Percentiles rank a stretch among this genome's conserved stretches.
These are phyloP conservation scores for Chrysochromulina parva DNA, from an alignment of 78 protist genomes.

Conservation along the genomic window DNA sequence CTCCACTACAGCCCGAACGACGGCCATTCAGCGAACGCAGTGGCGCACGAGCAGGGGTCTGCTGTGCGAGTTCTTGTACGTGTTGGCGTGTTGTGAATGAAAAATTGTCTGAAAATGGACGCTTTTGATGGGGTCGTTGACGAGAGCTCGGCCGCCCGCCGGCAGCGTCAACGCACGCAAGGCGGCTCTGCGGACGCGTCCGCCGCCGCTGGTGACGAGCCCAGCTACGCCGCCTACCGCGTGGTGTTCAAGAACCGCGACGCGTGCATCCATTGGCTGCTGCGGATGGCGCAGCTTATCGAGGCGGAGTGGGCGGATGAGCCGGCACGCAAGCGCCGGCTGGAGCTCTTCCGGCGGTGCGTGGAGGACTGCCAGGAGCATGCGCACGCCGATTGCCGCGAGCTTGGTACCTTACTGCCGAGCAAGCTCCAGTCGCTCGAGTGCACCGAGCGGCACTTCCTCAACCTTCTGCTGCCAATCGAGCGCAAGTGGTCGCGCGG, in stretches of 20 bases:
- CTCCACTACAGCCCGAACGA: too few relatives aligned
- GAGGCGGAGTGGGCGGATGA: neutral
- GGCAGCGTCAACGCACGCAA: too few relatives aligned
- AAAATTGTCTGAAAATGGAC: too few relatives aligned
- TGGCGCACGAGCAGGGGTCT: too few relatives aligned
- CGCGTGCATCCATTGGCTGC: constrained; percentile 1
- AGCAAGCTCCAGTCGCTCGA: neutral
- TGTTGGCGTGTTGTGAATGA: too few relatives aligned
- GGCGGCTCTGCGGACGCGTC: too few relatives aligned
- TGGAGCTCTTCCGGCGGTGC: neutral
- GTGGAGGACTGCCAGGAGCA: neutral
- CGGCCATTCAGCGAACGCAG: too few relatives aligned
- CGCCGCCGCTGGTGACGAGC: too few relatives aligned
- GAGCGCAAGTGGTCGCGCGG: neutral
- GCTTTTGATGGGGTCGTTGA: too few relatives aligned
- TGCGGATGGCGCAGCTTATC: neutral
- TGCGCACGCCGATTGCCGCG: constrained; percentile 16
- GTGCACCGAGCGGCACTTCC: neutral
- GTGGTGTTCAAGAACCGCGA: constrained; percentile 2
- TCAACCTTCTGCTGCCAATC: constrained; percentile 19
- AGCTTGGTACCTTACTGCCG: neutral
- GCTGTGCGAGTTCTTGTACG: too few relatives aligned
- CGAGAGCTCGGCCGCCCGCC: too few relatives aligned
- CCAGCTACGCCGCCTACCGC: too few relatives aligned
- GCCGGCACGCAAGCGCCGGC: neutral